Percentiles rank a stretch among this genome's conserved stretches.
These are phyloP conservation scores for Nicotiana tabacum DNA, from an alignment of 257 asterid species.

Conservation along the genomic window DNA sequence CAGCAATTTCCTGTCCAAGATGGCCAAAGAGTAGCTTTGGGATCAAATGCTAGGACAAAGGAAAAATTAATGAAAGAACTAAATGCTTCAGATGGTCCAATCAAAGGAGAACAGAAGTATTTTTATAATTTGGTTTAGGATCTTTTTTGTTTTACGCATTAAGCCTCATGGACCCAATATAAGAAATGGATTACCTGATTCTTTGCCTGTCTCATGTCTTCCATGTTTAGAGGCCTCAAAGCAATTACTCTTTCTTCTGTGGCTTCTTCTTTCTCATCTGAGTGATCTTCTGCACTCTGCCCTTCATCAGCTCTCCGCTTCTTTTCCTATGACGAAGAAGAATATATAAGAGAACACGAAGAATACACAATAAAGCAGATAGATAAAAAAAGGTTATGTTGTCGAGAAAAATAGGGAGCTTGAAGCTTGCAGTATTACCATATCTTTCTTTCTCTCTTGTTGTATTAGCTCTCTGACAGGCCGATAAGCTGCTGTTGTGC, in stretches of 20 bases:
- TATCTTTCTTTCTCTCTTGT: conserved; percentile 64
- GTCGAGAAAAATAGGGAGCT: background rate
- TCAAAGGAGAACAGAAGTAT: background rate
- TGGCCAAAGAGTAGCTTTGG: background rate
- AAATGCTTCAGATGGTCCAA: background rate
- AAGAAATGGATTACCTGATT: conserved; percentile 52
- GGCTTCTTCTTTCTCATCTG: conserved; percentile 38
- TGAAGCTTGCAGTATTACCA: conserved; percentile 29
- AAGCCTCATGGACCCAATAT: background rate
- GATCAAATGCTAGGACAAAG: background rate
- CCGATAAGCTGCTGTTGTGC: conserved; percentile 86
- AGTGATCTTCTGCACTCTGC: conserved; percentile 40
- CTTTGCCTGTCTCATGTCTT: conserved; percentile 81
- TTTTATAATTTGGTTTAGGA: background rate
- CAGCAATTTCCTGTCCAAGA: background rate
- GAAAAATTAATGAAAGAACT: background rate
- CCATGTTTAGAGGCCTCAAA: conserved; percentile 82
- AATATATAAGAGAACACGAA: conserved; percentile 1
- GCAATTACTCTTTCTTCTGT: conserved; percentile 50
- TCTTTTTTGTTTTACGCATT: background rate
- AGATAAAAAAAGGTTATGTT: background rate
- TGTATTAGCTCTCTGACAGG: conserved; percentile 89
- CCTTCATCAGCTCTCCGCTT: conserved; percentile 38
- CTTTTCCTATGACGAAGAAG: conserved; percentile 42
- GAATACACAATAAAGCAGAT: background rate